Conservation (phyloP, 441 rosid species). For the Eruca vesicaria region DNA sequence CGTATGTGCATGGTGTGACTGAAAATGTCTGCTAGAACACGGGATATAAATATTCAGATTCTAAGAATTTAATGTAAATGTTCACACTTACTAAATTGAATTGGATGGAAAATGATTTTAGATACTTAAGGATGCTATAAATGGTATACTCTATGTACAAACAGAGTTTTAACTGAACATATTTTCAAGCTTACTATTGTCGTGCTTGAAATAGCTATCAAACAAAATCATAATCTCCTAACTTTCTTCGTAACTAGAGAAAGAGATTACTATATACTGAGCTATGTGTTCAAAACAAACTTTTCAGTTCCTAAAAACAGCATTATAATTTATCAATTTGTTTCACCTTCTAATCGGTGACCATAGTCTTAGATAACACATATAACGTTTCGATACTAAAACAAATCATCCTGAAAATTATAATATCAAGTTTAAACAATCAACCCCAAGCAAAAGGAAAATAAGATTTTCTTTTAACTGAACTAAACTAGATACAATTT, state of each 20-base stretch:
- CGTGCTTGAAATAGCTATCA: neutral
- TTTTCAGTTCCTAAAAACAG: neutral
- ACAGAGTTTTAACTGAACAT: neutral
- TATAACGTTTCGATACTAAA: neutral
- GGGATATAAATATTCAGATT: neutral
- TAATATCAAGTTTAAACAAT: neutral
- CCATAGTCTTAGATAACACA: neutral
- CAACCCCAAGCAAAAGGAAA: neutral
- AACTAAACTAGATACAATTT: neutral
- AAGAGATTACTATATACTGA: neutral
- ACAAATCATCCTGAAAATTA: neutral
- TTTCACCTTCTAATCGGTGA: neutral
- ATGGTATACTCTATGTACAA: neutral
- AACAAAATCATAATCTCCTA: neutral
- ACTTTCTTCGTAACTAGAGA: neutral
- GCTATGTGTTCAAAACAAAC: neutral
- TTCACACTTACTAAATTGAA: neutral
- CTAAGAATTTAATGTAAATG: neutral
- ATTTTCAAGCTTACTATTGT: neutral
- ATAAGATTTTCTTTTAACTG: neutral
- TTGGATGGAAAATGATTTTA: neutral
- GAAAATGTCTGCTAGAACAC: neutral
- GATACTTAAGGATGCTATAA: neutral
- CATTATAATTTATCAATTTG: neutral
- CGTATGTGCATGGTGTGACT: neutral